These are phyloP conservation scores for Fraxinus greggii DNA, from an alignment of 305 asterid genomes.

Conservation along the genomic window DNA sequence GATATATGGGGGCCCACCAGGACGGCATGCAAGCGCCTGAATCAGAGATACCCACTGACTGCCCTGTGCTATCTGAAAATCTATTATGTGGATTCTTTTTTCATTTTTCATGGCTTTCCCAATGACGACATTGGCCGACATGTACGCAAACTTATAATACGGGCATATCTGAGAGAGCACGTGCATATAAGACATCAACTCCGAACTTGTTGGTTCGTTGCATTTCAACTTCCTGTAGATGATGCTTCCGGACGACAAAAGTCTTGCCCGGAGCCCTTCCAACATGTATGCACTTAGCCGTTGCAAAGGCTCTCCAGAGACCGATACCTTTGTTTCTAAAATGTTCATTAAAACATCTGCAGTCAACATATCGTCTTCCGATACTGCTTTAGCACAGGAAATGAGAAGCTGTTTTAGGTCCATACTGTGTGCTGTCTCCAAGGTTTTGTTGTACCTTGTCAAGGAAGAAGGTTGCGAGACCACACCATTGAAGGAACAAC, in stretches of 20 bases:
- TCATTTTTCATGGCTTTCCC: constrained; percentile 74
- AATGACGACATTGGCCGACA: constrained; percentile 67
- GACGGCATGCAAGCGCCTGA: constrained; percentile 15
- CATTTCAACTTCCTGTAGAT: constrained; percentile 85
- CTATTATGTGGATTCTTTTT: constrained; percentile 64
- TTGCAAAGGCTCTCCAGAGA: constrained; percentile 82
- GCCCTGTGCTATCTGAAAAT: constrained; percentile 92
- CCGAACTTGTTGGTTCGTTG: constrained; percentile 75
- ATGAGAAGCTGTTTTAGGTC: constrained; percentile 59
- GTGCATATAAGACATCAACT: constrained; percentile 79
- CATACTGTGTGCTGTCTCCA: constrained; percentile 68
- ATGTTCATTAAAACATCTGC: constrained; percentile 62
- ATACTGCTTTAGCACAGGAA: constrained; percentile 50
- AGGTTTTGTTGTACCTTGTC: constrained; percentile 50
- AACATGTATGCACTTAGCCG: constrained; percentile 76
- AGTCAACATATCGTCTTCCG: constrained; percentile 54
- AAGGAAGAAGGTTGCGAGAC: constrained; percentile 40
- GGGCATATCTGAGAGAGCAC: constrained; percentile 74
- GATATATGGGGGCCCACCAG: constrained; percentile 19
- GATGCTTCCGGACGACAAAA: constrained; percentile 76
- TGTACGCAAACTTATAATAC: constrained; percentile 81
- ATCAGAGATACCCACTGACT: constrained; percentile 75
- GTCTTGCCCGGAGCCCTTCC: constrained; percentile 85
- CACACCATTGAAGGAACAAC: constrained; percentile 51
- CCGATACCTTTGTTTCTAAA: constrained; percentile 69